Conservation (phyloP, 75 land plant genomes). For the Cunninghamia lanceolata region DNA sequence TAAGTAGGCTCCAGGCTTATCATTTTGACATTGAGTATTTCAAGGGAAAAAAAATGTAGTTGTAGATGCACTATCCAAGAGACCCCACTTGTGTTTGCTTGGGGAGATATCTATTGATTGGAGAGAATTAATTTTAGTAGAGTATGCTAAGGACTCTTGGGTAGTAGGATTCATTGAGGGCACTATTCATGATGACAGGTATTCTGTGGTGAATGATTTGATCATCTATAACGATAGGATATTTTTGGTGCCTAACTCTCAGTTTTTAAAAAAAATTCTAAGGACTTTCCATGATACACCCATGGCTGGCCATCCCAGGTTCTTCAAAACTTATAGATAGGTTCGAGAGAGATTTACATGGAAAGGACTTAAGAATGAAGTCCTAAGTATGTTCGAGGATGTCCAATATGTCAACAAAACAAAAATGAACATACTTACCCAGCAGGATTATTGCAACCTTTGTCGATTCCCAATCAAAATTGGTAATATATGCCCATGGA, state of each 20-base stretch:
- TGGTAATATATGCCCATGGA: not conserved
- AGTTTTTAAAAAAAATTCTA: not conserved
- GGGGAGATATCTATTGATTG: not conserved
- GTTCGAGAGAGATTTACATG: not conserved
- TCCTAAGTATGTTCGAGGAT: not conserved
- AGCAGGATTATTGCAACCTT: too few relatives aligned
- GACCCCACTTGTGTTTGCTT: not conserved
- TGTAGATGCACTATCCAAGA: not conserved
- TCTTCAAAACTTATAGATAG: not conserved
- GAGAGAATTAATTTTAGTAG: not conserved
- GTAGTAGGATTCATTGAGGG: not conserved
- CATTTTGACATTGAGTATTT: too few relatives aligned
- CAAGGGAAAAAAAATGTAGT: too few relatives aligned
- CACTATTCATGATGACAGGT: not conserved
- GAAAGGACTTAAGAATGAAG: not conserved
- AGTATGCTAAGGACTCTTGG: not conserved
- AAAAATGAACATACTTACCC: not conserved
- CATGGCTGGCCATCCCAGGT: not conserved
- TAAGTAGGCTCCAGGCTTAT: too few relatives aligned
- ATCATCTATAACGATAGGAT: not conserved
- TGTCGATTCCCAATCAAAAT: too few relatives aligned
- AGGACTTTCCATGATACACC: not conserved
- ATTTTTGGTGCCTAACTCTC: too few relatives aligned
- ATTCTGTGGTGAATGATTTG: not conserved
- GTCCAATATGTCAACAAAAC: not conserved